phyloP scores from a whole-genome alignment of 2,329 filamentous ascomycete species.

The Trichoderma sp. region DNA sequence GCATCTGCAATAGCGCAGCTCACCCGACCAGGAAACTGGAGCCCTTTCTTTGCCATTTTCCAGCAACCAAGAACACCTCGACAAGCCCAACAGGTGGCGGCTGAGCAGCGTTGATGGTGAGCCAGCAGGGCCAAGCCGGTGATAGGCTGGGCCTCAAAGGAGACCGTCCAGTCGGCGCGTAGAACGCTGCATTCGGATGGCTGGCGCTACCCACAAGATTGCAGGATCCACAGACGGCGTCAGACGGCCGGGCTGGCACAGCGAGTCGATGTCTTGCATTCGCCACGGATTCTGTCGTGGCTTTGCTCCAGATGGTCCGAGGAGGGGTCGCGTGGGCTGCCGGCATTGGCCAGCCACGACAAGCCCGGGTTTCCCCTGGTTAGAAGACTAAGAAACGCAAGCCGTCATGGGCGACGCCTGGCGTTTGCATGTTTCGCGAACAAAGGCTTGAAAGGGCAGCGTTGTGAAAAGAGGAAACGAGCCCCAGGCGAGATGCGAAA shows the following conservation, averaged over 20 bases:
- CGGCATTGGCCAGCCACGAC: conserved; percentile 35
- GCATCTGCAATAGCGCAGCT: conserved; percentile 23
- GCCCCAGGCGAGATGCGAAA: conserved; percentile 1
- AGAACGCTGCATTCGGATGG: conserved; percentile 37
- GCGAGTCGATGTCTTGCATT: conserved; percentile 48
- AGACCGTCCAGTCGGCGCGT: conserved; percentile 40
- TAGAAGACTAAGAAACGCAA: neutral
- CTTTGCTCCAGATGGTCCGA: conserved; percentile 33
- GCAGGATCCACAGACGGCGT: conserved; percentile 40
- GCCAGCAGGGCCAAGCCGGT: conserved; percentile 24
- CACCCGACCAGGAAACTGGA: conserved; percentile 23
- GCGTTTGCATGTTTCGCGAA: conserved; percentile 3
- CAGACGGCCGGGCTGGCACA: conserved; percentile 38
- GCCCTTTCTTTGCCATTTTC: conserved; percentile 1
- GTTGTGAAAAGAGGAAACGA: neutral
- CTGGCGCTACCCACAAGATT: conserved; percentile 41
- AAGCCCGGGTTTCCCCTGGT: conserved; percentile 8
- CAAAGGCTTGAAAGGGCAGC: neutral
- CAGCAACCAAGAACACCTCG: conserved; percentile 15
- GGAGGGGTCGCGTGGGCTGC: conserved; percentile 34
- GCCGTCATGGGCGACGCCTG: neutral
- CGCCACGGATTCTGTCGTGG: conserved; percentile 23
- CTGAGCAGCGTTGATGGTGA: conserved; percentile 29
- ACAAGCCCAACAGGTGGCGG: conserved; percentile 25
- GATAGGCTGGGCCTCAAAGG: conserved; percentile 36